Percentiles rank a stretch among this genome's conserved stretches.
These are phyloP conservation scores for Diaporthe sp. DNA, from an alignment of 2,329 filamentous ascomycete species.

Conservation along the genomic window DNA sequence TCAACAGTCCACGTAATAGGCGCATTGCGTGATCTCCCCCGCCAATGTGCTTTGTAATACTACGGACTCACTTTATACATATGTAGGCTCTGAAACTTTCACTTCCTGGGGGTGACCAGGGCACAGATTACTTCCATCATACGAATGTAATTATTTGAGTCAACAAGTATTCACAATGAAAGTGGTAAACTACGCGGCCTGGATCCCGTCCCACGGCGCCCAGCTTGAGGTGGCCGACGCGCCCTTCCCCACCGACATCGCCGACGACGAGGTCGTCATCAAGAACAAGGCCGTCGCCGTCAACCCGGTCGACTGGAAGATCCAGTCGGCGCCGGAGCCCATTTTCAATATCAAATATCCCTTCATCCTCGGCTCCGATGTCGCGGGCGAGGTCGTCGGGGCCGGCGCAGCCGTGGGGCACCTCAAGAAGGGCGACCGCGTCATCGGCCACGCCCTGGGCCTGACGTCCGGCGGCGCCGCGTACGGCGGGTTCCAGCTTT, in stretches of 20 bases:
- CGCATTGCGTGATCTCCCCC: constrained; percentile 12
- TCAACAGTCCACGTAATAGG: not conserved
- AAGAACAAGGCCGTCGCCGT: constrained; percentile 38
- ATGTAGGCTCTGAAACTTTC: not conserved
- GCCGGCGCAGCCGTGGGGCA: constrained; percentile 46
- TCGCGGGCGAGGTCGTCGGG: constrained; percentile 50
- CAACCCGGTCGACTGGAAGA: constrained; percentile 48
- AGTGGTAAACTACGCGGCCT: constrained; percentile 37
- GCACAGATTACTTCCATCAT: not conserved
- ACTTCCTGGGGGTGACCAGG: not conserved
- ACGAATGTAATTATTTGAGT: not conserved
- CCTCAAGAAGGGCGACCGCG: constrained; percentile 52
- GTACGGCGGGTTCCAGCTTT: constrained; percentile 47
- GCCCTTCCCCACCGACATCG: constrained; percentile 27
- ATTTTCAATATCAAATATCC: constrained; percentile 50
- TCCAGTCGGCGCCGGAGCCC: constrained; percentile 44
- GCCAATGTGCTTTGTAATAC: constrained; percentile 35
- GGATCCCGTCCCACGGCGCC: constrained; percentile 26
- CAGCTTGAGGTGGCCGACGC: constrained; percentile 33
- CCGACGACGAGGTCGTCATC: constrained; percentile 38
- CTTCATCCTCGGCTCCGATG: constrained; percentile 50
- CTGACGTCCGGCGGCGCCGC: constrained; percentile 41
- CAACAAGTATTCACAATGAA: constrained; percentile 1
- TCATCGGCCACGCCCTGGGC: constrained; percentile 46
- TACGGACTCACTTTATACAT: not conserved